Conservation (phyloP, 2,329 filamentous ascomycete species). For the Cladosporium phlei region DNA sequence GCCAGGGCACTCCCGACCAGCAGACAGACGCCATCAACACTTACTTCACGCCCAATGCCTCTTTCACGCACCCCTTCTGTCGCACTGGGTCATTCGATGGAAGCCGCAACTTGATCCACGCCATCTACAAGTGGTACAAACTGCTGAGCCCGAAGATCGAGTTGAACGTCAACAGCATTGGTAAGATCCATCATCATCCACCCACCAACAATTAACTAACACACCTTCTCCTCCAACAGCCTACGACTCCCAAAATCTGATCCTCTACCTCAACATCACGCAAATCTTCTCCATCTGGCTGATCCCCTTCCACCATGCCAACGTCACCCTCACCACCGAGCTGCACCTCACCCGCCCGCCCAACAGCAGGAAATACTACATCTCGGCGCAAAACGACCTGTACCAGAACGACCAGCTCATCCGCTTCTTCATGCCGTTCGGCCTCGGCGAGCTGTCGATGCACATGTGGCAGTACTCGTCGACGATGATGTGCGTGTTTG, state of each 20-base stretch:
- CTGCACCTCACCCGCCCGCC: conserved; percentile 28
- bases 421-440: conserved; percentile 63
- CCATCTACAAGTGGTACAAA: conserved; percentile 79
- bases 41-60: conserved; percentile 69
- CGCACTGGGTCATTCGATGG: conserved; percentile 57
- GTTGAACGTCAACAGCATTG: conserved; percentile 59
- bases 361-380: conserved; percentile 56
- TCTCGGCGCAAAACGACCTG: conserved; percentile 71
- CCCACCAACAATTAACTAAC: not conserved
- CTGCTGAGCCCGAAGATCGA: conserved; percentile 71
- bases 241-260: conserved; percentile 60
- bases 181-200: conserved; percentile 31
- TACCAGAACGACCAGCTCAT: conserved; percentile 74
- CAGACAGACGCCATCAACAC: conserved; percentile 62
- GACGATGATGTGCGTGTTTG: conserved; percentile 60
- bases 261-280: conserved; percentile 68
- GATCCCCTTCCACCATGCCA: conserved; percentile 66
- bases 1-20: conserved; percentile 59
- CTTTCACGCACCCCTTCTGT: conserved; percentile 75
- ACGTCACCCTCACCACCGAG: conserved; percentile 31
- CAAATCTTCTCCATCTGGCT: conserved; percentile 76
- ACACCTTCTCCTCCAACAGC: conserved; percentile 46
- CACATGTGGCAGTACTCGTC: conserved; percentile 61
- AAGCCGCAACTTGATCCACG: conserved; percentile 62
- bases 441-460: conserved; percentile 44